Conservation (phyloP, 805 yeast genomes). For the Wickerhamiella azyma region DNA sequence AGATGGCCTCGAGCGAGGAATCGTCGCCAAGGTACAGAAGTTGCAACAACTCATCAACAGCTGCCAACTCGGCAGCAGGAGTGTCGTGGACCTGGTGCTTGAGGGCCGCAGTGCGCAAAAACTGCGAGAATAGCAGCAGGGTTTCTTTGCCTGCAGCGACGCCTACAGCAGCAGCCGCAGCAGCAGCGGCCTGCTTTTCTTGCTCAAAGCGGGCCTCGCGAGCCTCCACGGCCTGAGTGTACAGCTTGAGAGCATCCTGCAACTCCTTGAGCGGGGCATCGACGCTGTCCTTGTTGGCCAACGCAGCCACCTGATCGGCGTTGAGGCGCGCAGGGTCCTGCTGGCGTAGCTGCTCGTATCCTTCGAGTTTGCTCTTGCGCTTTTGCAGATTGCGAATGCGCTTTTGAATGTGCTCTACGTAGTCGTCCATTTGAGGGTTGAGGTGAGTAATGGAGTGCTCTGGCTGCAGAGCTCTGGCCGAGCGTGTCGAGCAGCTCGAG, state of each 20-base stretch:
- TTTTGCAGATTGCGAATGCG: constrained; percentile 28
- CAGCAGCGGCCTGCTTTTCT: constrained; percentile 10
- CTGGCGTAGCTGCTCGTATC: constrained; percentile 23
- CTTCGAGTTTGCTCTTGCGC: constrained; percentile 26
- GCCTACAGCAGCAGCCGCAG: constrained; percentile 13
- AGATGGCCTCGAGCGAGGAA: constrained; percentile 22
- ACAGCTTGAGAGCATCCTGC: constrained; percentile 19
- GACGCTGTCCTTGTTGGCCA: constrained; percentile 23
- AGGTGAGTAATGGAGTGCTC: constrained; percentile 1
- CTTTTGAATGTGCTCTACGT: constrained; percentile 18
- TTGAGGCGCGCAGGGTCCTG: constrained; percentile 21
- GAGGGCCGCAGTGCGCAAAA: constrained; percentile 25
- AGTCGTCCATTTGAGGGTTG: constrained; percentile 10
- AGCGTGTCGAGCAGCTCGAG: not conserved
- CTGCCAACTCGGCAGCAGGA: constrained; percentile 18
- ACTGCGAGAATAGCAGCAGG: constrained; percentile 19
- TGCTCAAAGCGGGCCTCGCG: constrained; percentile 11
- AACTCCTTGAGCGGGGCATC: constrained; percentile 27
- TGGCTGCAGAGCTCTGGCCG: not conserved
- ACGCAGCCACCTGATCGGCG: constrained; percentile 26
- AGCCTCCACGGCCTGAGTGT: constrained; percentile 14
- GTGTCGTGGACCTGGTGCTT: constrained; percentile 20
- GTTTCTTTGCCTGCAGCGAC: constrained; percentile 15
- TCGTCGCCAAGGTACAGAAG: constrained; percentile 25
- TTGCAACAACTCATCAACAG: constrained; percentile 23